Evolutionary conservation across 202 grass and related monocot species (phyloP).

Genomic region (Elaeis oleifera): DNA sequence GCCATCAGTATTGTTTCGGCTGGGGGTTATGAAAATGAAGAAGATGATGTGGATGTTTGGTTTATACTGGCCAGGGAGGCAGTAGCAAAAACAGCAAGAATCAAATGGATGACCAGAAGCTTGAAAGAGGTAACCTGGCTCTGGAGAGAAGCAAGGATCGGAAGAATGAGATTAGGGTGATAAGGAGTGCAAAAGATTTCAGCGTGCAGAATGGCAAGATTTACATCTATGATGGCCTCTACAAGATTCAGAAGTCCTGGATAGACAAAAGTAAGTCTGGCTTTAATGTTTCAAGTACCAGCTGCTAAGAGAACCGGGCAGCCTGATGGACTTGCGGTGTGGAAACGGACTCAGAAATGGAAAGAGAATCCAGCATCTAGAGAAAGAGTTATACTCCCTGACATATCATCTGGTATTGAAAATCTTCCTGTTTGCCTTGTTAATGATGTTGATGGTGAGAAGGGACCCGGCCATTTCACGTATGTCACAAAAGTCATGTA

Average conservation of each 20-base stretch:
- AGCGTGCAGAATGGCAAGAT: constrained; percentile 44
- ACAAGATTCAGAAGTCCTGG: constrained; percentile 82
- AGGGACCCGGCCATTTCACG: constrained; percentile 69
- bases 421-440: constrained; percentile 62
- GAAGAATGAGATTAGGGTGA: constrained; percentile 79
- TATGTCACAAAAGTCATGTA: constrained; percentile 61
- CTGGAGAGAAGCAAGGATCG: constrained; percentile 76
- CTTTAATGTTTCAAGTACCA: constrained; percentile 82
- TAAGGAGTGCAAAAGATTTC: constrained; percentile 74
- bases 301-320: constrained; percentile 74
- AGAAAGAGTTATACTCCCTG: constrained; percentile 55
- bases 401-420: constrained; percentile 75
- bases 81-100: constrained; percentile 53
- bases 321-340: constrained; percentile 61
- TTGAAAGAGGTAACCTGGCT: constrained; percentile 91
- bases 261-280: constrained; percentile 64
- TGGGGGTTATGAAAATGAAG: constrained; percentile 87
- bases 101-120: constrained; percentile 54
- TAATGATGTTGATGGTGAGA: constrained; percentile 75
- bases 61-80: constrained; percentile 83
- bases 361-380: constrained; percentile 60
- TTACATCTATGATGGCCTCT: constrained; percentile 94
- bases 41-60: constrained; percentile 77
- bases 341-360: constrained; percentile 82
- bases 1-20: constrained; percentile 85